A percentile compares a stretch with the other conserved stretches of the same genome.
phyloP scores from a whole-genome alignment of 208 protist genomes.

The Blastocrithidia nonstop region DNA sequence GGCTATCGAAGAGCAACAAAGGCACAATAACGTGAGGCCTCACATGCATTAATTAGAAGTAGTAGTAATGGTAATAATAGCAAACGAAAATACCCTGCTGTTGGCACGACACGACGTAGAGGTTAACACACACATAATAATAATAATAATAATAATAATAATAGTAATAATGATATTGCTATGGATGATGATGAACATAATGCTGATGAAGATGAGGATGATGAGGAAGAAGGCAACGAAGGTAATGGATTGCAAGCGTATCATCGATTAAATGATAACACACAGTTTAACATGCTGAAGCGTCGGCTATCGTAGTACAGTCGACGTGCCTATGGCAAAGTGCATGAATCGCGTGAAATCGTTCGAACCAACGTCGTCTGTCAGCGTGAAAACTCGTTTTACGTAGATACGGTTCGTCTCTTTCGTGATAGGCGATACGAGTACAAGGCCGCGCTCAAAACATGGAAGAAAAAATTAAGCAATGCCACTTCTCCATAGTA shows the following conservation, averaged over 20 bases:
- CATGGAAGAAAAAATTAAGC: slow-evolving; percentile 87
- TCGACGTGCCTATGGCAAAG: slow-evolving; percentile 94
- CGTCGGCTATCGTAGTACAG: slow-evolving; percentile 95
- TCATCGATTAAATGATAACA: slow-evolving; percentile 78
- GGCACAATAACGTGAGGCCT: slow-evolving; percentile 42
- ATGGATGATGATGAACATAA: background rate
- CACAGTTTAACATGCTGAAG: slow-evolving; percentile 88
- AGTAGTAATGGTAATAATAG: slow-evolving; percentile 5
- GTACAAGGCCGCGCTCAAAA: slow-evolving; percentile 97
- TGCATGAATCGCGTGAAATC: slow-evolving; percentile 86
- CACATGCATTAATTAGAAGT: slow-evolving; percentile 38
- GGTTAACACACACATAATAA: slow-evolving; percentile 7
- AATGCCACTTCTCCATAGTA: slow-evolving; percentile 74
- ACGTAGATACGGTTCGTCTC: slow-evolving; percentile 97
- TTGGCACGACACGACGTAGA: background rate
- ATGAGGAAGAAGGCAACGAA: slow-evolving; percentile 5
- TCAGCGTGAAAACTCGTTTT: slow-evolving; percentile 99
- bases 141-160: too few species aligned
- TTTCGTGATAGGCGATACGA: slow-evolving; percentile 99
- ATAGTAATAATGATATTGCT: too few species aligned
- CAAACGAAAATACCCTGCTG: too few species aligned
- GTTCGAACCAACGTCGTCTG: slow-evolving; percentile 93
- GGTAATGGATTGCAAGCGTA: slow-evolving; percentile 38
- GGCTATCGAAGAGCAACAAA: slow-evolving; percentile 63
- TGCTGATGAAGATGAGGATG: slow-evolving; percentile 9